Evolutionary conservation across 1,284 basidiomycete species (phyloP), one percentile per base, ranked within the genome.

Genomic region (Ganoderma leucocontextum): DNA sequence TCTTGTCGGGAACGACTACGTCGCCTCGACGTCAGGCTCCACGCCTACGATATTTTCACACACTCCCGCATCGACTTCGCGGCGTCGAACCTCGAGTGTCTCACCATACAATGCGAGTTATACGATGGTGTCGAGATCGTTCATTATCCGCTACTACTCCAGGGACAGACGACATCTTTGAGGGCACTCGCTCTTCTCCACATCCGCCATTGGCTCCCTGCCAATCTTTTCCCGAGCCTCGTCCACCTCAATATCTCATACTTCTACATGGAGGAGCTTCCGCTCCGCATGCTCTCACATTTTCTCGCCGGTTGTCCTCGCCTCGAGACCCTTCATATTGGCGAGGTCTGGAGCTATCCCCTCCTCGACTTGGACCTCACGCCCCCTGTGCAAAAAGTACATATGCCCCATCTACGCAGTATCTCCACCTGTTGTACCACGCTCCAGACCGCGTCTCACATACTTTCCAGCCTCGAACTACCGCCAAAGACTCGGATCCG

Each of bases 171-270:
- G n/a, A 4, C 47, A 3, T 59, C 64, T 22, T 63, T 69, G 22
- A 52, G 55, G 33, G 68, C 64, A 17, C 62, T 69, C 49, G 62
- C 63, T 2, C 49, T 69, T 13, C 67, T 68, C 25, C 64, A 66
- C 22, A 39, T 69, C 39, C 68, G 61, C 38, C 63, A 65, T 19
- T 69, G 68, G 68, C 64, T 69, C 10, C 68, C 68, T 22, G 68
- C 60, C 4, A 69, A 69, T 35, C 55, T 19, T 10, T 69, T 69
- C 47, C 68, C 68, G 9, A 69, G 60, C 36, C 68, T 69, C 42
- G 36, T 52, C 29, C 68, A 69, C 15, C 62, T 69, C 36, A 68
- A 68, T 59, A 68, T 68, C 15, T 69, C 68, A 44, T 69, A 69
- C 41, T 69, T 69, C 19, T 69, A 53, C 61, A 65, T 63, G 60